Evolutionary conservation across 305 asterid genomes (phyloP).

Genomic region (Fraxinus baroniana): DNA sequence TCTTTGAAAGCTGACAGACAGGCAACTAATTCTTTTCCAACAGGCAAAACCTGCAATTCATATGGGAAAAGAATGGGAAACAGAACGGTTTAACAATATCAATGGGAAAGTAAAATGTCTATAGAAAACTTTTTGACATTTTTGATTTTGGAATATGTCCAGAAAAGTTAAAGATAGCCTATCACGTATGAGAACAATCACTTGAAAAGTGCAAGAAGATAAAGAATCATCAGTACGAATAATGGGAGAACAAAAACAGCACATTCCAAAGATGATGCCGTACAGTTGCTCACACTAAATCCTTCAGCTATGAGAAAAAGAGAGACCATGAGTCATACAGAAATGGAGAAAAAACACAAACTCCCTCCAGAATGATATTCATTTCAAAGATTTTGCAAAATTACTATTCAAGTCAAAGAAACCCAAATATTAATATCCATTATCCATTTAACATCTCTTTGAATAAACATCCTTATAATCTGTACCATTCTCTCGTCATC

Average conservation of each 20-base stretch:
- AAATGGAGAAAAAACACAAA: background rate
- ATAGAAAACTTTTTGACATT: constrained; percentile 1
- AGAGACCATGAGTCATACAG: background rate
- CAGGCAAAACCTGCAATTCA: constrained; percentile 62
- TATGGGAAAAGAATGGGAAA: constrained; percentile 19
- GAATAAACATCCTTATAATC: constrained; percentile 3
- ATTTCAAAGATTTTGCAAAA: constrained; percentile 12
- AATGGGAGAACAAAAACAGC: background rate
- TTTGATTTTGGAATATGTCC: constrained; percentile 12
- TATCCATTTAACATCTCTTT: background rate
- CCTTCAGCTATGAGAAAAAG: background rate
- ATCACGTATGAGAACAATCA: background rate
- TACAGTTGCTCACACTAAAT: background rate
- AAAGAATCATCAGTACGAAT: background rate
- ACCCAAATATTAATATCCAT: background rate
- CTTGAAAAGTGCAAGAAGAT: constrained; percentile 6
- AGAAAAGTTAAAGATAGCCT: constrained; percentile 4
- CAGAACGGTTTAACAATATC: background rate
- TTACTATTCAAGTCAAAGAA: background rate
- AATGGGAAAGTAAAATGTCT: constrained; percentile 12
- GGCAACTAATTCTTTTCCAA: constrained; percentile 69
- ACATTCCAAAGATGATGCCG: background rate
- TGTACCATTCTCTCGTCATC: background rate
- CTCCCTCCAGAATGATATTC: background rate
- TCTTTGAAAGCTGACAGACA: constrained; percentile 66